Percentiles rank a stretch among this genome's conserved stretches.
Conservation (phyloP, 1,284 basidiomycete species). For the Fomitopsis schrenkii region DNA sequence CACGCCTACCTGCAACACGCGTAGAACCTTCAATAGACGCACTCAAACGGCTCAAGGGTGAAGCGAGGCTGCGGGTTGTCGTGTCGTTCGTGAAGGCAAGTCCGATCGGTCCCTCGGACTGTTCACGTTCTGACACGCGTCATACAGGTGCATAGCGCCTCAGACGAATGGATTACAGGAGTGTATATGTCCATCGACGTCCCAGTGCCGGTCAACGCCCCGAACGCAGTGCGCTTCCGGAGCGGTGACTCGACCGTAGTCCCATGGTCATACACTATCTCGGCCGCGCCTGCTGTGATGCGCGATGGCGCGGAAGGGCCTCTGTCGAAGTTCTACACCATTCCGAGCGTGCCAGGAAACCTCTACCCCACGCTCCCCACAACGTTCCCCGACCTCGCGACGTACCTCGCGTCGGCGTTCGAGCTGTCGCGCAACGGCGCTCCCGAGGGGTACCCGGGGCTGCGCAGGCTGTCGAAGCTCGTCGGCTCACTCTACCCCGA, state of each 20-base stretch:
- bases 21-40: constrained; percentile 69
- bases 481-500: constrained; percentile 58
- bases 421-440: constrained; percentile 59
- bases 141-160: constrained; percentile 49
- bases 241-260: constrained; percentile 57
- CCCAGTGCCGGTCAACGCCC: constrained; percentile 45
- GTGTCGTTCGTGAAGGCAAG: constrained; percentile 71
- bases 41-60: constrained; percentile 50
- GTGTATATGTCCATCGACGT: constrained; percentile 73
- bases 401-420: constrained; percentile 68
- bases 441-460: constrained; percentile 48
- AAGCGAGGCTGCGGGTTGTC: constrained; percentile 63
- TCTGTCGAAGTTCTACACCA: constrained; percentile 64
- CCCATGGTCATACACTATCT: constrained; percentile 67
- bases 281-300: constrained; percentile 53
- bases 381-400: constrained; percentile 65
- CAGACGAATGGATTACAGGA: constrained; percentile 64
- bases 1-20: constrained; percentile 60
- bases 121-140: not conserved
- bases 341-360: constrained; percentile 52
- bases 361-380: constrained; percentile 71
- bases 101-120: not conserved
- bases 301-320: constrained; percentile 57
- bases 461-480: constrained; percentile 65
- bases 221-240: constrained; percentile 43